Percentiles rank a stretch among this genome's conserved stretches.
Evolutionary conservation across 2,329 filamentous ascomycete species (phyloP).

Genomic region (Cordyceps cateniannulata): DNA sequence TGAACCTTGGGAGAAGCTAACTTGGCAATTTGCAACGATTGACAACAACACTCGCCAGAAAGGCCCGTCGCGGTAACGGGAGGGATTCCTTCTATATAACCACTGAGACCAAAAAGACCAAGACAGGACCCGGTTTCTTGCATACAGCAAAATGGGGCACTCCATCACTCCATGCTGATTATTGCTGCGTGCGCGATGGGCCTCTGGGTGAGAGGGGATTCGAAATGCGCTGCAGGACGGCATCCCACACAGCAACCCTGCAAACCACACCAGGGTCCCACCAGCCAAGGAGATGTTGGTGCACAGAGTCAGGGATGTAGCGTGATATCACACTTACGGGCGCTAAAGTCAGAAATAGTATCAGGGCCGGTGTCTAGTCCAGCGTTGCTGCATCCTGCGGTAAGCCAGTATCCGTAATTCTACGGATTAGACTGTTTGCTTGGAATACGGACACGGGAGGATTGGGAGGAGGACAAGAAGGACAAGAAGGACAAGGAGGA

Average conservation of each 20-base stretch:
- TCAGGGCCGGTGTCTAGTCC: not conserved
- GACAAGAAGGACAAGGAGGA: no score
- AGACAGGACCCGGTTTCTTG: not conserved
- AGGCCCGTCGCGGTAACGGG: not conserved
- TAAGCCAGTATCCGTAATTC: no score
- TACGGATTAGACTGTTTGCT: no score
- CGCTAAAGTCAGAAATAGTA: constrained; percentile 2
- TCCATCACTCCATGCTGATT: not conserved
- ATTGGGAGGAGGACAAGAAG: not conserved
- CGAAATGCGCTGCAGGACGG: not conserved
- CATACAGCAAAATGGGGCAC: not conserved
- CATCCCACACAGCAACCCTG: constrained; percentile 6
- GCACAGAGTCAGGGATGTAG: not conserved
- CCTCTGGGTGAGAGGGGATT: not conserved
- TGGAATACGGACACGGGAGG: not conserved
- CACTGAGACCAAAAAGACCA: not conserved
- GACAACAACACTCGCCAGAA: not conserved
- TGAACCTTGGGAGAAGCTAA: no score
- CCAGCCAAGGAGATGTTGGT: not conserved
- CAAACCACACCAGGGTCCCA: not conserved
- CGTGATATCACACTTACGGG: not conserved
- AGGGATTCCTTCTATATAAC: not conserved
- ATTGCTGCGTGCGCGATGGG: not conserved
- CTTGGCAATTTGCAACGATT: not conserved
- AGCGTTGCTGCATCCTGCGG: no score